These are phyloP conservation scores for Camelina sativa DNA, from an alignment of 345 rosid genomes.

Conservation along the genomic window DNA sequence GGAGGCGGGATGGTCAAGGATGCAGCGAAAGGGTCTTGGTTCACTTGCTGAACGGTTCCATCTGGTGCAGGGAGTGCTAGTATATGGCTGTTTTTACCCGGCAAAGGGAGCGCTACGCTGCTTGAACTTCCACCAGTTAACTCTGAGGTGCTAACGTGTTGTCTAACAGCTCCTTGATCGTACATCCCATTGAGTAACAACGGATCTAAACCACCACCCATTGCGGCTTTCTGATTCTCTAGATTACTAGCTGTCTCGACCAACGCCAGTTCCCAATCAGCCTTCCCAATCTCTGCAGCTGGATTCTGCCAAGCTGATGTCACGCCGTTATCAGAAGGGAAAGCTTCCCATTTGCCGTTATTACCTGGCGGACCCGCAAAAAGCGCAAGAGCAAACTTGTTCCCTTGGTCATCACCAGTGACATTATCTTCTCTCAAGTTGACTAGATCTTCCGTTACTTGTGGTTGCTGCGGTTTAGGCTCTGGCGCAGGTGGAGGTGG, in stretches of 20 bases:
- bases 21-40: slow-evolving; percentile 81
- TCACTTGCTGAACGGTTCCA: slow-evolving; percentile 67
- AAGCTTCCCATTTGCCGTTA: slow-evolving; percentile 82
- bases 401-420: slow-evolving; percentile 75
- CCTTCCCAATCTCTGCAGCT: slow-evolving; percentile 71
- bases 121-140: slow-evolving; percentile 76
- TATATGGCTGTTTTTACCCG: slow-evolving; percentile 55
- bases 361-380: slow-evolving; percentile 64
- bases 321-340: slow-evolving; percentile 64
- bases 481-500: slow-evolving; percentile 56
- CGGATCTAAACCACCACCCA: slow-evolving; percentile 92
- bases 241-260: slow-evolving; percentile 85
- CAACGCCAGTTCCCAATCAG: slow-evolving; percentile 93
- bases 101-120: slow-evolving; percentile 71
- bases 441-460: slow-evolving; percentile 65
- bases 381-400: slow-evolving; percentile 80
- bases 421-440: slow-evolving; percentile 74
- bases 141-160: slow-evolving; percentile 58
- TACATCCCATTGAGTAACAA: slow-evolving; percentile 88
- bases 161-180: slow-evolving; percentile 81
- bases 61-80: slow-evolving; percentile 86
- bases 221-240: slow-evolving; percentile 63
- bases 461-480: slow-evolving; percentile 54
- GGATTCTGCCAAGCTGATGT: slow-evolving; percentile 90
- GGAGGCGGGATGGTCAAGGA: slow-evolving; percentile 73